phyloP scores from a whole-genome alignment of 1,284 basidiomycete species.

The Ganoderma sp. region DNA sequence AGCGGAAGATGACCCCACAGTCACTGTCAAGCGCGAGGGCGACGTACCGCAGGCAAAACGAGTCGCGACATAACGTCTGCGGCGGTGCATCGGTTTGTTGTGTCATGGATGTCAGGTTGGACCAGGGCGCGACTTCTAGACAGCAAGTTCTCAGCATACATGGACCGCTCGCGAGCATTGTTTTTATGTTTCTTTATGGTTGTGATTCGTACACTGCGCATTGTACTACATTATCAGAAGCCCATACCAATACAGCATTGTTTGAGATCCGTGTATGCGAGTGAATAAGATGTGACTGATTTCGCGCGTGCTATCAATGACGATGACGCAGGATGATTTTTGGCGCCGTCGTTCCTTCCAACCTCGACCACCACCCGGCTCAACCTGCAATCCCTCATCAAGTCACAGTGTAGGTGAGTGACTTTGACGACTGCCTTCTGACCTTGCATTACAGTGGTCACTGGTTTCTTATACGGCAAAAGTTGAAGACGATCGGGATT shows the following conservation, averaged over 20 bases:
- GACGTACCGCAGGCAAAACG: slow-evolving; percentile 40
- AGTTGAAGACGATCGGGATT: neutral
- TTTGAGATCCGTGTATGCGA: slow-evolving; percentile 8
- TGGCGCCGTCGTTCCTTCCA: neutral
- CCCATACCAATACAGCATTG: slow-evolving; percentile 22
- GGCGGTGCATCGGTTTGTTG: neutral
- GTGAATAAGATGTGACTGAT: slow-evolving; percentile 10
- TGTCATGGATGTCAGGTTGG: slow-evolving; percentile 4
- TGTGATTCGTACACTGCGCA: slow-evolving; percentile 14
- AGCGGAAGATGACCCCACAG: slow-evolving; percentile 56
- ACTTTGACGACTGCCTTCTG: neutral
- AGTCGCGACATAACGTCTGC: slow-evolving; percentile 30
- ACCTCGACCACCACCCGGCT: slow-evolving; percentile 11
- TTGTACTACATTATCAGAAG: slow-evolving; percentile 26
- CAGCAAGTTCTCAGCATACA: slow-evolving; percentile 13
- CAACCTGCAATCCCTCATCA: neutral
- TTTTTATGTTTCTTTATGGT: slow-evolving; percentile 27
- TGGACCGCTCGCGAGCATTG: slow-evolving; percentile 15
- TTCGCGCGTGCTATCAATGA: neutral
- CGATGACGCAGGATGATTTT: slow-evolving; percentile 1
- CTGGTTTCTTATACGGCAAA: neutral
- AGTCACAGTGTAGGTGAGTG: slow-evolving; percentile 10
- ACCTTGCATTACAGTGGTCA: neutral
- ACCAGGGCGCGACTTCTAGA: neutral
- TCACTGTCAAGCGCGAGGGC: slow-evolving; percentile 18